Base-by-base conservation (phyloP, 2,329 filamentous ascomycete species). In the Aspergillus alliaceus region DNA sequence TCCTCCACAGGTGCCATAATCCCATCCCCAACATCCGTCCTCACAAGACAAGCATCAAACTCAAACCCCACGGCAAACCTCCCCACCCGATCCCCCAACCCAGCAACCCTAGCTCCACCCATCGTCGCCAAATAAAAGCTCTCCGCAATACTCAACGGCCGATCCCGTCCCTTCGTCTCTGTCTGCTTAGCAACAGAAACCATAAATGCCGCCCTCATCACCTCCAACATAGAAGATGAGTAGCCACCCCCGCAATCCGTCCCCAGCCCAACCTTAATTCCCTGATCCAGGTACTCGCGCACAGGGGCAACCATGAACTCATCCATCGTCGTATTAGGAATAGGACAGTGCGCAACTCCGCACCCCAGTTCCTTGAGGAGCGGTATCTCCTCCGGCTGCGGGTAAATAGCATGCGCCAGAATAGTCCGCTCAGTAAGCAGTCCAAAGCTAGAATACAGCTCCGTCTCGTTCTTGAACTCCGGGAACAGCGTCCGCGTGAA, bases 171-270 rank as follows among this genome's bases (percentile, higher is more conserved):
- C 1, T 70, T 58, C 0, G 68, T 72, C 25, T 71, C 47, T 6
- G 61, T 70, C 39, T 75, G 68, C 14, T 69, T 67, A 18, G 76
- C 73, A 53, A 72, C 72, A 0, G 75, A 77, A 3, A 76, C 75
- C 37, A 88, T 80, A 55, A 87, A 77, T 0, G 85, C 82, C 60
- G 85, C 81, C 8, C 68, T 66, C 65, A 75, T 75, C 2, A 66
- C 66, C 14, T 73, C 70, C 5, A 74, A 74, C 65, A 89, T 86
- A 9, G 80, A 82, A 5, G 79, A 80, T 4, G 84, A 84, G 69
- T 83, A 88, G 0, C 86, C 86, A 29, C 85, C 86, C 2, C 85
- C 85, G 42, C 81, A 84, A 60, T 89, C 86, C 0, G 86, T 89
- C 0, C 86, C 86, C 0, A 89, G 71, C 0, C 86, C 86, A n/a